Conservation (phyloP, 371 early-diverging fungal species). For the Racocetra persica region DNA sequence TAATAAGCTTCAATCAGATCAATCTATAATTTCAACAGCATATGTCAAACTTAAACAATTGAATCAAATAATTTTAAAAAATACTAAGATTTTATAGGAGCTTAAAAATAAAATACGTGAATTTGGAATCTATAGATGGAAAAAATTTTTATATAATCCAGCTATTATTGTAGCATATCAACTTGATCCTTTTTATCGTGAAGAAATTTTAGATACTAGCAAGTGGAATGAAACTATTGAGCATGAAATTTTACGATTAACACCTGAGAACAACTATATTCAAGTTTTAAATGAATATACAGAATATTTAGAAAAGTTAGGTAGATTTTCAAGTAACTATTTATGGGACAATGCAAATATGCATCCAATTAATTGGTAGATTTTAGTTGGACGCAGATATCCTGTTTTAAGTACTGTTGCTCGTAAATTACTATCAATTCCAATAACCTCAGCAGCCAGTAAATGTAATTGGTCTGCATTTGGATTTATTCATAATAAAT, state of each 20-base stretch:
- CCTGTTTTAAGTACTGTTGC: not conserved
- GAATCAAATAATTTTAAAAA: not conserved
- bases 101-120: not conserved
- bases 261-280: not conserved
- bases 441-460: not conserved
- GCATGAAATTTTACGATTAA: not conserved
- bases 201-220: not conserved
- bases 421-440: too few relatives aligned
- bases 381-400: not conserved
- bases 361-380: not conserved
- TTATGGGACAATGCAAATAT: not conserved
- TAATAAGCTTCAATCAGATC: not conserved
- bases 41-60: not conserved
- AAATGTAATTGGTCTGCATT: constrained; percentile 1
- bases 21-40: not conserved
- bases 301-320: not conserved
- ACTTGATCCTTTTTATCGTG: not conserved
- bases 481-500: constrained; percentile 15
- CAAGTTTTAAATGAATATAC: not conserved
- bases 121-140: not conserved
- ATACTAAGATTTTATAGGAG: not conserved
- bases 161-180: not conserved
- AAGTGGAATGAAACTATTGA: not conserved
- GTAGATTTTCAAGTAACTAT: not conserved
- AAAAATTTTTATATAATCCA: not conserved